A percentile compares a stretch with the other conserved stretches of the same genome.
Evolutionary conservation across 73 alveolate genomes (phyloP).

Genomic region (Paramecium biaurelia): DNA sequence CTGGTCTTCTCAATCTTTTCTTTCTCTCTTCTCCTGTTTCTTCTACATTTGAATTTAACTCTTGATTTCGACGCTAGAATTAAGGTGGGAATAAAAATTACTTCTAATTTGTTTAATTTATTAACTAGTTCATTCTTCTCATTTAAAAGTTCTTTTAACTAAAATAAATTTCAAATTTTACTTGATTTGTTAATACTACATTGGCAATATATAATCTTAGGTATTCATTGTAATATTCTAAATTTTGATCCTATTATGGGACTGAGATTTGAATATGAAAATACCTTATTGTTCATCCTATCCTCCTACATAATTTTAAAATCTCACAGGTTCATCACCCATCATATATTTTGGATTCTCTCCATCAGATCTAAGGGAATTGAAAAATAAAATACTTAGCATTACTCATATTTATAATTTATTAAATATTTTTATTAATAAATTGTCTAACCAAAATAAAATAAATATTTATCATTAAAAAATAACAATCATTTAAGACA

Average conservation of each 20-base stretch:
- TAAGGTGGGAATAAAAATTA: neutral
- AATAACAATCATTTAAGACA: neutral
- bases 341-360: constrained; percentile 34
- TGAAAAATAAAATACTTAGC: constrained; percentile 10
- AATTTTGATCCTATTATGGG: constrained; percentile 53
- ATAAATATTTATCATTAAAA: neutral
- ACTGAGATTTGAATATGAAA: constrained; percentile 14
- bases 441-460: neutral
- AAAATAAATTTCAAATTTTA: neutral
- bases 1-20: constrained; percentile 52
- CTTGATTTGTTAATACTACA: constrained; percentile 49
- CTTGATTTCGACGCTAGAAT: constrained; percentile 27
- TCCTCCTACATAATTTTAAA: constrained; percentile 1
- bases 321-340: constrained; percentile 32
- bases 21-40: constrained; percentile 55
- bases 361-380: constrained; percentile 28
- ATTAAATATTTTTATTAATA: neutral
- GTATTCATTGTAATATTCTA: constrained; percentile 55
- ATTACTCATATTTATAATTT: constrained; percentile 26
- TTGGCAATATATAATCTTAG: constrained; percentile 56
- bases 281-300: constrained; percentile 24
- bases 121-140: constrained; percentile 61
- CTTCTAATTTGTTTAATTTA: constrained; percentile 52
- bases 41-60: constrained; percentile 43
- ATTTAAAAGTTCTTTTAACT: constrained; percentile 61